phyloP scores from a whole-genome alignment of 2,329 filamentous ascomycete genomes.

The Paracamarosporium sp. region DNA sequence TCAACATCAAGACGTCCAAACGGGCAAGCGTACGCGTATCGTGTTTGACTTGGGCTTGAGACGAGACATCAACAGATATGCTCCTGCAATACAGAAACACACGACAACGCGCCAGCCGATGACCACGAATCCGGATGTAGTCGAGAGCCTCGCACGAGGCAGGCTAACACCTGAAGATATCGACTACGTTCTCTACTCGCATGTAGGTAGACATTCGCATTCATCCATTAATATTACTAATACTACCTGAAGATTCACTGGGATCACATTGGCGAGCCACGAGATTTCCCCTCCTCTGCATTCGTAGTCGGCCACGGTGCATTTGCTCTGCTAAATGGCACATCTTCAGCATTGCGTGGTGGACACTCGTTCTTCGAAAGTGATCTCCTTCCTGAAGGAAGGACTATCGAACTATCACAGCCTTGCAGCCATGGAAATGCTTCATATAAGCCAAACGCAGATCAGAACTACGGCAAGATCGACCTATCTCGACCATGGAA shows the following conservation, averaged over 20 bases:
- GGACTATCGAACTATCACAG: conserved; percentile 53
- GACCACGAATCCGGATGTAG: conserved; percentile 48
- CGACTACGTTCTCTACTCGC: conserved; percentile 51
- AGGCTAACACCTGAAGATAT: conserved; percentile 47
- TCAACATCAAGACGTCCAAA: conserved; percentile 51
- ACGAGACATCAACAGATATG: conserved; percentile 54
- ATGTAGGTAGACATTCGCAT: conserved; percentile 37
- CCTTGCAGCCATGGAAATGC: conserved; percentile 23
- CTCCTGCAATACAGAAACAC: conserved; percentile 54
- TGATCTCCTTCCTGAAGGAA: conserved; percentile 51
- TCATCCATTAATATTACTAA: background rate
- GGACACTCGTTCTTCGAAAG: conserved; percentile 52
- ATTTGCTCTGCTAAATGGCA: conserved; percentile 27
- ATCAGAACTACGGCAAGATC: conserved; percentile 6
- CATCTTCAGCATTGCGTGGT: conserved; percentile 27
- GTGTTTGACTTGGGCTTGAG: conserved; percentile 64
- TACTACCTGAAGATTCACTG: conserved; percentile 43
- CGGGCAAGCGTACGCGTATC: conserved; percentile 47
- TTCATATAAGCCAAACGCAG: background rate
- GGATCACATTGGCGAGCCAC: conserved; percentile 52
- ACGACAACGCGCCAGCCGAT: conserved; percentile 54
- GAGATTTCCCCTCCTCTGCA: conserved; percentile 43
- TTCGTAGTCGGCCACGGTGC: conserved; percentile 50
- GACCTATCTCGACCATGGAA: conserved; percentile 48
- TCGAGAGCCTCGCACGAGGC: conserved; percentile 45